A percentile compares a stretch with the other conserved stretches of the same genome.
Evolutionary conservation across 768 basidiomycete genomes (phyloP).

Genomic region (Amanita rimosa): DNA sequence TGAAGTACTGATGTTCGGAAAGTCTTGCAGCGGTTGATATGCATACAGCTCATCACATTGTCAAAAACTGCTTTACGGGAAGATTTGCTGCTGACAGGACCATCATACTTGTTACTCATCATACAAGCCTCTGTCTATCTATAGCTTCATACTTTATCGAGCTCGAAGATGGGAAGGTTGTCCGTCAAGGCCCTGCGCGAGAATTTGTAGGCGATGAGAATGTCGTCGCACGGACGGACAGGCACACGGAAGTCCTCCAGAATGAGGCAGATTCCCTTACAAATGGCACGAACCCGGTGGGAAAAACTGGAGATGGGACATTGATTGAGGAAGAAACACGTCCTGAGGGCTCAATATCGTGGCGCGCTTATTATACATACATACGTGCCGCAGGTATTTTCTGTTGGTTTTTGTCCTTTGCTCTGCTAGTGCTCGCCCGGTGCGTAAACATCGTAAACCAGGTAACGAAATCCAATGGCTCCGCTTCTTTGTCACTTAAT

Average conservation of each 20-base stretch:
- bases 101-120: conserved; percentile 77
- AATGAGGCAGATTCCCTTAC: conserved; percentile 23
- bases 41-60: conserved; percentile 66
- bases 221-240: not conserved
- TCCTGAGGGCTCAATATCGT: conserved; percentile 54
- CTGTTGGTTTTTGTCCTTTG: conserved; percentile 42
- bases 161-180: conserved; percentile 35
- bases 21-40: conserved; percentile 66
- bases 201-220: conserved; percentile 1
- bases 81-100: conserved; percentile 53
- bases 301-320: conserved; percentile 27
- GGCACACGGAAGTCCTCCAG: conserved; percentile 6
- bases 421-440: conserved; percentile 42
- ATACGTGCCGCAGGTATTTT: conserved; percentile 47
- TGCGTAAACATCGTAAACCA: conserved; percentile 46
- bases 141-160: conserved; percentile 59
- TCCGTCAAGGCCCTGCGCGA: conserved; percentile 20
- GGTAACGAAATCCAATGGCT: conserved; percentile 19
- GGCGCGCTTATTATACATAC: conserved; percentile 51
- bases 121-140: conserved; percentile 62
- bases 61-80: conserved; percentile 52
- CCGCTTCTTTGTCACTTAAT: not conserved
- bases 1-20: conserved; percentile 1
- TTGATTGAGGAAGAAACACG: conserved; percentile 51
- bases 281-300: conserved; percentile 1